Evolutionary conservation across 345 rosid species (phyloP).

Genomic region (Schrenkiella parvula): DNA sequence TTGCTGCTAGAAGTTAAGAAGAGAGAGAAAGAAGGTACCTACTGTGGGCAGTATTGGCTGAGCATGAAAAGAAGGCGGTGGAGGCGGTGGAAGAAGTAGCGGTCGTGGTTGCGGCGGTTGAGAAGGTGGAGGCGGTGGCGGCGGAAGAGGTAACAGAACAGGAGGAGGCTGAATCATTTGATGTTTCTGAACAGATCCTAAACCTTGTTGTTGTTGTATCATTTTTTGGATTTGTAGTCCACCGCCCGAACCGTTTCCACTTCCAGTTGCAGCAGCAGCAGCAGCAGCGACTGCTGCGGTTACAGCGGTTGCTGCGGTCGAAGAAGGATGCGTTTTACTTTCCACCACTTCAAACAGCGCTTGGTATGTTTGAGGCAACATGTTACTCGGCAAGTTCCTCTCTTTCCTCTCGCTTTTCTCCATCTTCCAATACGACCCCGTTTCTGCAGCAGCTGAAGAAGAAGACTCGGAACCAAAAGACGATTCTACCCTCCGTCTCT

Average conservation of each 20-base stretch:
- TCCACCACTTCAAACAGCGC: constrained; percentile 68
- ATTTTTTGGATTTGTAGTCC: constrained; percentile 16
- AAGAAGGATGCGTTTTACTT: constrained; percentile 38
- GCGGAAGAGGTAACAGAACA: constrained; percentile 28
- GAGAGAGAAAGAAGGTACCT: constrained; percentile 51
- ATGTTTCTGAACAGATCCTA: constrained; percentile 36
- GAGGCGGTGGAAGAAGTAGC: constrained; percentile 33
- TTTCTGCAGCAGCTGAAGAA: constrained; percentile 16
- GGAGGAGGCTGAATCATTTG: constrained; percentile 38
- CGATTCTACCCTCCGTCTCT: constrained; percentile 37
- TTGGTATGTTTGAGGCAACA: constrained; percentile 63
- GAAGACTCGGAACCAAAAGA: constrained; percentile 22
- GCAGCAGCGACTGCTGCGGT: constrained; percentile 14
- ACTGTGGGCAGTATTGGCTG: constrained; percentile 46
- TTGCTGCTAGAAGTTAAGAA: constrained; percentile 13
- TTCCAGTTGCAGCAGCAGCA: constrained; percentile 15
- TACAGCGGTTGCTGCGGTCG: constrained; percentile 16
- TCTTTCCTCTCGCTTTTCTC: constrained; percentile 82
- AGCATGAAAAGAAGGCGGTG: constrained; percentile 32
- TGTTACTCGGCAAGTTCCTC: constrained; percentile 69
- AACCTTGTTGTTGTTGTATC: constrained; percentile 29
- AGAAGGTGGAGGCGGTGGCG: constrained; percentile 32
- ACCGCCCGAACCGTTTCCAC: constrained; percentile 31
- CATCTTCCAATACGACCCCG: constrained; percentile 63
- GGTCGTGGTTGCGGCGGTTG: constrained; percentile 23